A percentile compares a stretch with the other conserved stretches of the same genome.
phyloP scores from a whole-genome alignment of 1,139 yeast species.

The Lodderomyces orthopsilosis region DNA sequence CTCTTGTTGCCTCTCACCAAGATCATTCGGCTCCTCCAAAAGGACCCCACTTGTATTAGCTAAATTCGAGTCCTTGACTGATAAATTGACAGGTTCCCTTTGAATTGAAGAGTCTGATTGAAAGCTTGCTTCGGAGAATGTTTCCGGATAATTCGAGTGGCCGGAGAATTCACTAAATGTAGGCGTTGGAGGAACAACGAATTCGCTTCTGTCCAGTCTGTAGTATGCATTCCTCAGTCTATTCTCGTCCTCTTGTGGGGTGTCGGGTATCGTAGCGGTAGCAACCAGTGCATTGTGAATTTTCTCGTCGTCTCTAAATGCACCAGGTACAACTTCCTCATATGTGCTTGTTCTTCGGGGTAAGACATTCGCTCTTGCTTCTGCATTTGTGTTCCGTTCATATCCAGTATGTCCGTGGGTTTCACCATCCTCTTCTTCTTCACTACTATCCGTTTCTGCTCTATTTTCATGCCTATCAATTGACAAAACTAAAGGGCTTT shows the following conservation, averaged over 20 bases:
- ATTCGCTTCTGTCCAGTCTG: neutral
- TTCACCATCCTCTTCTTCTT: constrained; percentile 1
- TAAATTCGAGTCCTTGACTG: constrained; percentile 13
- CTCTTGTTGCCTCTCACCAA: neutral
- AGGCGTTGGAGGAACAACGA: constrained; percentile 33
- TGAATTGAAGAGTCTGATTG: constrained; percentile 39
- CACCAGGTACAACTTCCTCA: constrained; percentile 1
- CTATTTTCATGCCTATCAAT: constrained; percentile 23
- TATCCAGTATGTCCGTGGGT: neutral
- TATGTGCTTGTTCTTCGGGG: neutral
- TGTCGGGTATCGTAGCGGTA: neutral
- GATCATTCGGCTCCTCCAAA: constrained; percentile 1
- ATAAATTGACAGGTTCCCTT: constrained; percentile 28
- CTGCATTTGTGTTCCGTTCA: neutral
- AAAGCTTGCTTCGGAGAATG: constrained; percentile 31
- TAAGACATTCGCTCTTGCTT: neutral
- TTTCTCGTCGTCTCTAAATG: constrained; percentile 1
- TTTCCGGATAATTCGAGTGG: constrained; percentile 12
- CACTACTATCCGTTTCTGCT: constrained; percentile 10
- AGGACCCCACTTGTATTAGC: neutral
- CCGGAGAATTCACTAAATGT: constrained; percentile 10
- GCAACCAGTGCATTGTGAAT: neutral
- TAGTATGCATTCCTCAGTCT: neutral
- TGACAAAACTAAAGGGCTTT: constrained; percentile 29
- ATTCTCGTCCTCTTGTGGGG: neutral